Evolutionary conservation across 306 rosid genomes (phyloP).

Genomic region (Lathyrus tuberosus): DNA sequence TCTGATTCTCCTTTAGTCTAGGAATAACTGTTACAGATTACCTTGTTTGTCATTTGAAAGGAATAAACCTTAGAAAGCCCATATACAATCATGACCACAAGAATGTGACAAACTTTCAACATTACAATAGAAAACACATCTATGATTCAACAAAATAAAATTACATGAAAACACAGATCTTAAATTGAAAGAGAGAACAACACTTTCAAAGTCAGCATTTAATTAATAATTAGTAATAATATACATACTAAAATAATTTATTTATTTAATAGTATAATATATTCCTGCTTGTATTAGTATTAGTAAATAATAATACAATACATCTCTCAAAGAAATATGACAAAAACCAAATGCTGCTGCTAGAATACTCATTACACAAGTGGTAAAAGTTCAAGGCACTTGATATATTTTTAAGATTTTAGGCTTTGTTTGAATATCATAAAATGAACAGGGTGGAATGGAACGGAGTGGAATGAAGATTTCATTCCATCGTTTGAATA

Average conservation of each 20-base stretch:
- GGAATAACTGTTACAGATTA: conserved; percentile 45
- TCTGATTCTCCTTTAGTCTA: conserved; percentile 46
- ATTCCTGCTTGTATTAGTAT: neutral
- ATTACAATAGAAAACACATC: neutral
- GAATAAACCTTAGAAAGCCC: conserved; percentile 4
- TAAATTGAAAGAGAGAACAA: neutral
- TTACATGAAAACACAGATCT: conserved; percentile 4
- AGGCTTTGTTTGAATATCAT: too few relatives aligned
- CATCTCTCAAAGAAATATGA: too few relatives aligned
- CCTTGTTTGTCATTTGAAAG: conserved; percentile 19
- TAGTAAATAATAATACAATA: neutral
- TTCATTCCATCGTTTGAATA: too few relatives aligned
- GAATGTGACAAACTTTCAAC: neutral
- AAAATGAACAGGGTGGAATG: too few relatives aligned
- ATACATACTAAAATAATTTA: neutral
- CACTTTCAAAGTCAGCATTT: neutral
- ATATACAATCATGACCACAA: conserved; percentile 3
- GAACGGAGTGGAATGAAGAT: too few relatives aligned
- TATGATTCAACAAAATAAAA: conserved; percentile 10
- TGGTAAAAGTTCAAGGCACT: too few relatives aligned
- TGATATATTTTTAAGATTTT: too few relatives aligned
- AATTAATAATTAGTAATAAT: neutral
- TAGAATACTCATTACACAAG: too few relatives aligned
- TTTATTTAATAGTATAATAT: neutral
- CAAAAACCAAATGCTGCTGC: too few relatives aligned